Evolutionary conservation across 768 basidiomycete genomes (phyloP).

Genomic region (Pulveroboletus sp.): DNA sequence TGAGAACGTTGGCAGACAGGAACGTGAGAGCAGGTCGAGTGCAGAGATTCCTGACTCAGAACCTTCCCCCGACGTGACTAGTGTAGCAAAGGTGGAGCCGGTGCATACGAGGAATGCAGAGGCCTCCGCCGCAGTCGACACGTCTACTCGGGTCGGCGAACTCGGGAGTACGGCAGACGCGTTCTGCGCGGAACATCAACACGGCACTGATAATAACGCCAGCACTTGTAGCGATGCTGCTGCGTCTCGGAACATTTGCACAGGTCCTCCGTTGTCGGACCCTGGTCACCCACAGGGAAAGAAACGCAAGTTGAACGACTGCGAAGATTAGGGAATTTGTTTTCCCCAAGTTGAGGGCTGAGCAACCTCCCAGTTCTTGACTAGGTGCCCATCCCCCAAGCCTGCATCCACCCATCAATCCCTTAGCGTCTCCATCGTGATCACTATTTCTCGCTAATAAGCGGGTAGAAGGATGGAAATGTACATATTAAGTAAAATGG

Average conservation of each 20-base stretch:
- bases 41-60: not conserved
- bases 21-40: not conserved
- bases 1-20: not conserved
- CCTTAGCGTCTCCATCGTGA: not conserved
- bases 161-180: not conserved
- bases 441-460: not conserved
- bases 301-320: constrained; percentile 22
- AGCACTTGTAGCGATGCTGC: not conserved
- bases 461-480: no score
- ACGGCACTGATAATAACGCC: not conserved
- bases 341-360: not conserved
- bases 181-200: not conserved
- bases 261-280: not conserved
- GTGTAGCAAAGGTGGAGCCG: no score
- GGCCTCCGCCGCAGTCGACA: not conserved
- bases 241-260: not conserved
- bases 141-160: not conserved
- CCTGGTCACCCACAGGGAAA: constrained; percentile 9
- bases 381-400: not conserved
- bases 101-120: not conserved
- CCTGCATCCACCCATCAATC: no score
- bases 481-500: constrained; percentile 1
- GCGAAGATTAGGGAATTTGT: constrained; percentile 1
- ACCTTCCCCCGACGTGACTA: not conserved
- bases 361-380: not conserved